Conservation (phyloP, 139 green algal species). For the Closterium sp. region DNA sequence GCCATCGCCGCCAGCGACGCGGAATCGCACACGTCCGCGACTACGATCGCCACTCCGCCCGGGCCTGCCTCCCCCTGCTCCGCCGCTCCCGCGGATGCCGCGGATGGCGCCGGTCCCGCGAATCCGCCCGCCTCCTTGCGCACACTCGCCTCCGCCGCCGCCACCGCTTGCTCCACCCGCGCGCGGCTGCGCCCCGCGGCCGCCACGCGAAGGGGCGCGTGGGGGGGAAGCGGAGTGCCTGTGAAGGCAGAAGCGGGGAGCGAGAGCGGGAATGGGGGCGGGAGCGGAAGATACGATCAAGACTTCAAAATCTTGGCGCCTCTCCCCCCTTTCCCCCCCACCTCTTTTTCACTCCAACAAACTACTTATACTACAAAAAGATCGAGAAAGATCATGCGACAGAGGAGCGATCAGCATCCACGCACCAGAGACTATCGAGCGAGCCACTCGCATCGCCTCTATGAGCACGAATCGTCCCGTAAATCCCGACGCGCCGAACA, state of each 20-base stretch:
- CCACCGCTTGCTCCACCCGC: background rate
- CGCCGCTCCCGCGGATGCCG: background rate
- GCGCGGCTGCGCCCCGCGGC: background rate
- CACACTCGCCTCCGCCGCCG: too few relatives aligned
- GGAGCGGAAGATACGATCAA: background rate
- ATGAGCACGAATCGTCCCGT: slow-evolving; percentile 28
- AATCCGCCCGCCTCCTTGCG: too few relatives aligned
- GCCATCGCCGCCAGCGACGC: slow-evolving; percentile 61
- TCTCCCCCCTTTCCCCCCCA: too few relatives aligned
- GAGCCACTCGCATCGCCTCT: background rate
- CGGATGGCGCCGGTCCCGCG: background rate
- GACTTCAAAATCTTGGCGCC: too few relatives aligned
- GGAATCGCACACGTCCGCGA: slow-evolving; percentile 56
- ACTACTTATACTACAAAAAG: too few relatives aligned
- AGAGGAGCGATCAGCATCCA: too few relatives aligned
- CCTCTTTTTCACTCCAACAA: too few relatives aligned
- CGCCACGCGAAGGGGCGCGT: background rate
- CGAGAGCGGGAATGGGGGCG: background rate
- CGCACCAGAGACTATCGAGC: too few relatives aligned
- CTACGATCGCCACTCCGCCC: background rate
- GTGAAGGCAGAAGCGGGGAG: background rate
- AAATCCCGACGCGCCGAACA: slow-evolving; percentile 33
- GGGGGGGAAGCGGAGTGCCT: background rate
- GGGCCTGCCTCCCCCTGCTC: background rate
- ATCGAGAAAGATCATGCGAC: too few relatives aligned